Conservation (phyloP, 257 asterid species). For the Scutellaria minor region DNA sequence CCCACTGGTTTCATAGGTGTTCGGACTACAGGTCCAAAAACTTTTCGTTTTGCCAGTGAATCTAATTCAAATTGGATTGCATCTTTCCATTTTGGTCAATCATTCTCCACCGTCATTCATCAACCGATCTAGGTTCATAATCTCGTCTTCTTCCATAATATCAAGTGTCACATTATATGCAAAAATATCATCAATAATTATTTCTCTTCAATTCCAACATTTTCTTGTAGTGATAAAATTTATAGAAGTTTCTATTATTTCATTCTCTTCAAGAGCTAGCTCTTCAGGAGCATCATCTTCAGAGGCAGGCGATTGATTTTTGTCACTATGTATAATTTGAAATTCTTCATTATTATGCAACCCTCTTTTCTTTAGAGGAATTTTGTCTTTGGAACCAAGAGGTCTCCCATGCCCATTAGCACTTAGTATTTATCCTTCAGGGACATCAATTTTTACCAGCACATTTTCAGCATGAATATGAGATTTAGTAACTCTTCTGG, state of each 20-base stretch:
- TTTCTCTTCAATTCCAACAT: too few relatives aligned
- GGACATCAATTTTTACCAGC: not conserved
- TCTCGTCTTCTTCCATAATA: not conserved
- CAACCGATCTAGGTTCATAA: not conserved
- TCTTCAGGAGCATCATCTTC: not conserved
- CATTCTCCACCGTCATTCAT: not conserved
- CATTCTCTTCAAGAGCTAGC: not conserved
- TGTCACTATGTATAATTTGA: not conserved
- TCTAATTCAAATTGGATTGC: not conserved
- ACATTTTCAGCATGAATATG: not conserved
- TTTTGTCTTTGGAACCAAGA: not conserved
- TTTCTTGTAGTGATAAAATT: too few relatives aligned
- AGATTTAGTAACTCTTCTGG: too few relatives aligned
- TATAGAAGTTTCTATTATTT: not conserved
- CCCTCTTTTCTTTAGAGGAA: not conserved
- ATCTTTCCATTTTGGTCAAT: conserved; percentile 2
- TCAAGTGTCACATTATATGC: too few relatives aligned
- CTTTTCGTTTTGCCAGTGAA: not conserved
- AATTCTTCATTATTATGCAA: not conserved
- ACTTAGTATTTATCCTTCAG: not conserved
- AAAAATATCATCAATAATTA: too few relatives aligned
- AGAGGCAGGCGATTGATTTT: not conserved
- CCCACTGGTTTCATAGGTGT: not conserved
- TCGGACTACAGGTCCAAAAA: not conserved
- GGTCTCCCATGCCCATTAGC: not conserved